Evolutionary conservation across 441 rosid species (phyloP), one percentile per base, ranked within the genome.

Genomic region (Cnidoscolus chayamansa): DNA sequence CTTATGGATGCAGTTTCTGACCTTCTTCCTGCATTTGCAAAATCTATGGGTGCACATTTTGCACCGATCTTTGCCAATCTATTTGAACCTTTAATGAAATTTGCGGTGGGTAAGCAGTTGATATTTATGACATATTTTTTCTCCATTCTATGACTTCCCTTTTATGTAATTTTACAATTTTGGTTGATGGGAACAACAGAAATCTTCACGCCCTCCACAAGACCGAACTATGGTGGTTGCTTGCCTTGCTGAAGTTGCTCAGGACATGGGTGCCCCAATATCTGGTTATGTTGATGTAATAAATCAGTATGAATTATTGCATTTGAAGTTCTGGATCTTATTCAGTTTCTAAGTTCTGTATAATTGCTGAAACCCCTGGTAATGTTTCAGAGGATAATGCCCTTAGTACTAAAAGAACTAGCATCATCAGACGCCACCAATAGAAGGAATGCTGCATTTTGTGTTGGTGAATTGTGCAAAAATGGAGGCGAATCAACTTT

Each of bases 1-100:
- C 96, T 96, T 70, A 96, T 96, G 98, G 98, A 96, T 86, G 97
- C 97, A 54, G 97, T 93, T 75, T 93, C 98, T 48, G 99, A 96
- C 78, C 93, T 96, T 73, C 94, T 96, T 81, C 99, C 99, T 25
- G 97, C 97, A 67, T 93, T 96, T 84, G 97, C 99, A 50, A 92
- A 90, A 88, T 82, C 91, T 81, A 86, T 93, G 97, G 99, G 99
- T 78, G 78, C 83, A 78, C 93, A 91, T 77, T 93, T 93, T 86
- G 96, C 97, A 10, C 90, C 97, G 13, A 84, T 92, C 73, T 90
- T 93, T 84, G 91, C 86, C 8, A 87, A 77, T 73, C 79, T 96
- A 62, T 93, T 96, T 80, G 99, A 90, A 72, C 94, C 99, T 63
- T 81, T 96, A 78, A 92, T 96, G 99, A 93, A 90, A 77, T 93